Evolutionary conservation across 163 green algal species (phyloP).

Genomic region (Smithsoniella earleae): DNA sequence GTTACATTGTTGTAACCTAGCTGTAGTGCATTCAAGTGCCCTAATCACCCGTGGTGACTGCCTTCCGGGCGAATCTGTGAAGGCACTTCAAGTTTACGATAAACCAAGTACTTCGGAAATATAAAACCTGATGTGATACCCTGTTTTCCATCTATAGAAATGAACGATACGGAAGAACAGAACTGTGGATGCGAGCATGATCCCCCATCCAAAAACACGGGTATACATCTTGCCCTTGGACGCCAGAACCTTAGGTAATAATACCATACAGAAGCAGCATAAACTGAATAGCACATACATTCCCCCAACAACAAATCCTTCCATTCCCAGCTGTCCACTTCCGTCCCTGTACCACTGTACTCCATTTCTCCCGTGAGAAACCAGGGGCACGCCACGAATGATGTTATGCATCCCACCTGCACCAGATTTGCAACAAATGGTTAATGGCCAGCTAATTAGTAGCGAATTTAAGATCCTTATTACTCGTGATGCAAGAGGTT

Average conservation of each 20-base stretch:
- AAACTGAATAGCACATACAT: conserved; percentile 10
- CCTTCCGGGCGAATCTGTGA: too few species aligned
- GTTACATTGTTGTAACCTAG: too few species aligned
- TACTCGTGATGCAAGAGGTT: not conserved
- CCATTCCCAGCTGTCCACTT: conserved; percentile 22
- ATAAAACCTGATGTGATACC: conserved; percentile 20
- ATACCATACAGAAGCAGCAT: not conserved
- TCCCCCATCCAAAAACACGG: not conserved
- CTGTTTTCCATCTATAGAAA: conserved; percentile 23
- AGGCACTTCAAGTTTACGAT: too few species aligned
- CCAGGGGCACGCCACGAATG: conserved; percentile 8
- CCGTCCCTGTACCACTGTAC: conserved; percentile 23
- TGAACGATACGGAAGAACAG: not conserved
- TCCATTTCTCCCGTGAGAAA: not conserved
- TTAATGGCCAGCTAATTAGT: too few species aligned
- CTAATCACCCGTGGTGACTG: too few species aligned
- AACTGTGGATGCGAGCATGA: not conserved
- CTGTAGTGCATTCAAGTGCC: too few species aligned
- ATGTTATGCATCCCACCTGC: conserved; percentile 21
- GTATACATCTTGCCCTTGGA: not conserved
- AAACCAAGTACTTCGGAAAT: not conserved
- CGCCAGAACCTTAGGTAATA: not conserved
- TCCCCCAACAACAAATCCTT: conserved; percentile 8
- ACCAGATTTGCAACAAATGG: not conserved
- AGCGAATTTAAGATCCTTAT: too few species aligned